Evolutionary conservation across 225 moss, liverwort and hornwort species (phyloP), one percentile per base, ranked within the genome.

Genomic region (Pleurozium schreberi): DNA sequence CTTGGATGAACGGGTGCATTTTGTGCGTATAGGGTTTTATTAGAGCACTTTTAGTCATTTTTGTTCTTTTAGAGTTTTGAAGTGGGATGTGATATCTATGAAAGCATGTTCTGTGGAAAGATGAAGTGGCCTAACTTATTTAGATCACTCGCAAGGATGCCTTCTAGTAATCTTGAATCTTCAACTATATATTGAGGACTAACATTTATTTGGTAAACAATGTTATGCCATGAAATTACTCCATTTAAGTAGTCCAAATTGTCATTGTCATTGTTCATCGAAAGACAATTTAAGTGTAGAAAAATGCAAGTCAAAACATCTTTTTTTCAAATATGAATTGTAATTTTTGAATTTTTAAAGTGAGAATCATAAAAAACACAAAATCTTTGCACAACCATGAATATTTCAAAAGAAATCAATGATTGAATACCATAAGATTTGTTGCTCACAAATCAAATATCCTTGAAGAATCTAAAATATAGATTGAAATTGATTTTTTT

Each of bases 241-340:
- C 11, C 18, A 79, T 26, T 17, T 11, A n/a, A n/a, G 5, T 2
- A 79, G 11, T 79, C 18, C 2, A 57, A n/a, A 18, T 27, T 53
- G 3, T 0, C 1, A 1, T 0, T n/a, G 1, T n/a, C 6, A n/a
- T n/a, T 26, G 38, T 25, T 55, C 2, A 17, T 5, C 26, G 3
- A 0, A 57, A 57, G n/a, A n/a, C 5, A 38, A 17, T n/a, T 57
- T 40, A 15, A 28, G 7, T 18, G 5, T 40, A 17, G 8, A 58
- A 27, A 38, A 80, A 30, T 60, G 8, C 3, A 59, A 80, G 8
- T 59, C 27, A 59, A 40, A 80, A 18, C 27, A 4, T 4, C 8
- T 23, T 23, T 23, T n/a, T n/a, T n/a, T n/a, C n/a, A 17, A 4
- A 16, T 6, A 61, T 1, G 17, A n/a, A n/a, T n/a, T 23, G 23